Evolutionary conservation across 2,329 filamentous ascomycete genomes (phyloP).

Genomic region (Colletotrichum sp.): DNA sequence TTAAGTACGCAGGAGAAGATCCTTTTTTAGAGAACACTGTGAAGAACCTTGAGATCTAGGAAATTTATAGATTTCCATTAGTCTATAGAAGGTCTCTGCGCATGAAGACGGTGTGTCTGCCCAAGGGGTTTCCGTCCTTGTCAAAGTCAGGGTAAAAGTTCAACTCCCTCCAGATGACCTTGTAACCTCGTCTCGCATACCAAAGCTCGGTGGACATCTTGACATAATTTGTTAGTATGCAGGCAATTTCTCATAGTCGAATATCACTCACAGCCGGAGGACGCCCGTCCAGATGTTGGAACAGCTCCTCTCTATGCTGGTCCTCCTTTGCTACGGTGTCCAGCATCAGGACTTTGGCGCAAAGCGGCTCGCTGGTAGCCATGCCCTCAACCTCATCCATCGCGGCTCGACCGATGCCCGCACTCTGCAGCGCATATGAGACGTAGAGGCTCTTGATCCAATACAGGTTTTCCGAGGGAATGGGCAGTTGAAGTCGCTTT

Average conservation of each 20-base stretch:
- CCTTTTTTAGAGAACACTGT: accelerated
- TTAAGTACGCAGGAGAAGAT: neutral
- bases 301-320: neutral
- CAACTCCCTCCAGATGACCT: conserved; percentile 24
- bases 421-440: conserved; percentile 25
- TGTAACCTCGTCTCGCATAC: conserved; percentile 32
- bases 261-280: neutral
- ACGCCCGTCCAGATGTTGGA: neutral
- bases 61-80: too few species aligned
- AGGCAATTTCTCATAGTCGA: accelerated
- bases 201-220: conserved; percentile 33
- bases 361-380: conserved; percentile 28
- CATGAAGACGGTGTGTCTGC: conserved; percentile 4
- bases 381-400: conserved; percentile 33
- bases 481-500: conserved; percentile 10
- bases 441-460: conserved; percentile 37
- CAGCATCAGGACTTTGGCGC: conserved; percentile 27
- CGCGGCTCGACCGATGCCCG: conserved; percentile 30
- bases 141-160: conserved; percentile 21
- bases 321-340: conserved; percentile 31
- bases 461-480: conserved; percentile 25
- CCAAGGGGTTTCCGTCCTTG: neutral
- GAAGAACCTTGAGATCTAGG: accelerated
- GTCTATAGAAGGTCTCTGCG: neutral
- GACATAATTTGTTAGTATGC: neutral